Percentiles rank a stretch among this genome's conserved stretches.
Conservation (phyloP, 257 asterid genomes). For the Primulina eburnea region DNA sequence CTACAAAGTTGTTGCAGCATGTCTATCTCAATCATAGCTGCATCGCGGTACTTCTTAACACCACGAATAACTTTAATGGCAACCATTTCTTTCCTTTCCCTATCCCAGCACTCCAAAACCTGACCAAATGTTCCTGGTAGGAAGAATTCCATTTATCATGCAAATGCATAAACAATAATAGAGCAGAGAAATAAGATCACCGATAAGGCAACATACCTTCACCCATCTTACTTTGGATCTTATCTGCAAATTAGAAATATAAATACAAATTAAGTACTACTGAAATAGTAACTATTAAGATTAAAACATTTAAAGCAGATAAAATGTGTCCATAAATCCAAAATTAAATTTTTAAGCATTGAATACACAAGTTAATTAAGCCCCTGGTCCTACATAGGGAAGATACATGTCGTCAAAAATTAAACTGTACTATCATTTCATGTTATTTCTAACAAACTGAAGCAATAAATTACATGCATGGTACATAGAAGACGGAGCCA, state of each 20-base stretch:
- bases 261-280: neutral
- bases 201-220: conserved; percentile 47
- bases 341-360: neutral
- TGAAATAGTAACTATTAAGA: neutral
- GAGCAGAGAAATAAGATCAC: neutral
- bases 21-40: conserved; percentile 85
- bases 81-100: conserved; percentile 77
- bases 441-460: neutral
- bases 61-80: conserved; percentile 88
- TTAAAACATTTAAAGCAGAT: neutral
- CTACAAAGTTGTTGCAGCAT: conserved; percentile 85
- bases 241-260: conserved; percentile 48
- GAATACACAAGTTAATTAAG: neutral
- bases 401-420: neutral
- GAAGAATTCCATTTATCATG: neutral
- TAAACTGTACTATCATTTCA: neutral
- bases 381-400: neutral
- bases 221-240: conserved; percentile 88
- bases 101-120: conserved; percentile 94
- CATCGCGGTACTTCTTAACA: conserved; percentile 78
- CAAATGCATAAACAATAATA: neutral
- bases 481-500: neutral
- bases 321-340: neutral
- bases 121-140: conserved; percentile 82
- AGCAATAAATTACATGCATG: neutral